Conservation (phyloP, 768 basidiomycete species). For the Antrodiella citrinella region DNA sequence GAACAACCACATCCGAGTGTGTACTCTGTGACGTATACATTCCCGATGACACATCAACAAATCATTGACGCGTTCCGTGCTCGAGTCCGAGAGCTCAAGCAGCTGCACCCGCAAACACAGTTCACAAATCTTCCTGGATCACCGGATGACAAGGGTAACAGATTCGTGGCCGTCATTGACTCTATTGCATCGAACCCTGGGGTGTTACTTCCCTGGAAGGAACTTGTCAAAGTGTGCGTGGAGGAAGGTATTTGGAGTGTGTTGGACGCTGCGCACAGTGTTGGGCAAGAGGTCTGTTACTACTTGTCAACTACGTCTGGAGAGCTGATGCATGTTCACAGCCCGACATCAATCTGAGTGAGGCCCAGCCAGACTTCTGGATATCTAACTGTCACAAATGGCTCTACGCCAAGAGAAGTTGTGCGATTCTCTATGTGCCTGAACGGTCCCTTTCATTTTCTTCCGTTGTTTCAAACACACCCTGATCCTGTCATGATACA, state of each 20-base stretch:
- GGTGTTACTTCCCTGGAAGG: constrained; percentile 59
- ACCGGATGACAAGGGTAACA: constrained; percentile 19
- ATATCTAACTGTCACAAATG: constrained; percentile 86
- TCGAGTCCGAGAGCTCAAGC: constrained; percentile 26
- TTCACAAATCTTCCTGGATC: constrained; percentile 11
- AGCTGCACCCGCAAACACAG: constrained; percentile 5
- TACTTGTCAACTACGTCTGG: neutral
- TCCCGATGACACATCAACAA: constrained; percentile 37
- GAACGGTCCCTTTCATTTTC: constrained; percentile 30
- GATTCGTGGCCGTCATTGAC: constrained; percentile 66
- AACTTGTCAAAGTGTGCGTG: constrained; percentile 55
- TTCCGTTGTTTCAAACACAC: too few relatives aligned
- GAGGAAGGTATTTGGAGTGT: constrained; percentile 56
- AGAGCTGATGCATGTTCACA: neutral
- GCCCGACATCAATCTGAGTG: constrained; percentile 44
- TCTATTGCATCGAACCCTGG: constrained; percentile 57
- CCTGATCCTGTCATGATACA: too few relatives aligned
- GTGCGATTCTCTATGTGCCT: constrained; percentile 70
- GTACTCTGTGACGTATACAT: constrained; percentile 47
- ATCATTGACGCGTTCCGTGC: constrained; percentile 45
- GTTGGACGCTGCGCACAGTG: constrained; percentile 75
- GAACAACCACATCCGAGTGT: constrained; percentile 39
- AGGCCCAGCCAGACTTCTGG: constrained; percentile 66
- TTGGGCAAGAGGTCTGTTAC: constrained; percentile 52
- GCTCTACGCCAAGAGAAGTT: constrained; percentile 63